Percentiles rank a stretch among this genome's conserved stretches.
Evolutionary conservation across 2,329 filamentous ascomycete genomes (phyloP).

Genomic region (Botrytis squamosa): DNA sequence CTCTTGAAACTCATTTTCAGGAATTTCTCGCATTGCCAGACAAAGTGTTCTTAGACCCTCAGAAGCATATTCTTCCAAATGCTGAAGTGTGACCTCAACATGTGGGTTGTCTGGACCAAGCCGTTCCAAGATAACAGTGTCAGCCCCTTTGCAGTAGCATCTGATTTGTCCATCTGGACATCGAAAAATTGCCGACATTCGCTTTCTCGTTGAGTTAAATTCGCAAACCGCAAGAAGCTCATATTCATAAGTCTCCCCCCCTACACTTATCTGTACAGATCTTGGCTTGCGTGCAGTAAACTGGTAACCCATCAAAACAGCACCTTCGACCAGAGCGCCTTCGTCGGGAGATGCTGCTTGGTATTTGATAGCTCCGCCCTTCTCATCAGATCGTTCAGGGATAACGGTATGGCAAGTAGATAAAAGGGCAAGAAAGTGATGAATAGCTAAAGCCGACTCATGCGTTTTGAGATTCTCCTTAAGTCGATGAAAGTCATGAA

Average conservation of each 20-base stretch:
- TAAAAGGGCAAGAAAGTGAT: conserved; percentile 85
- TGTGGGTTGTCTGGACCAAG: conserved; percentile 79
- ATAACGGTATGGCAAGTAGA: conserved; percentile 97
- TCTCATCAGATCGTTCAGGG: conserved; percentile 79
- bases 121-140: conserved; percentile 95
- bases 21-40: conserved; percentile 88
- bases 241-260: conserved; percentile 74
- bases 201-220: conserved; percentile 95
- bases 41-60: conserved; percentile 94
- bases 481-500: conserved; percentile 66
- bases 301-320: conserved; percentile 78
- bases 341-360: conserved; percentile 97
- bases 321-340: conserved; percentile 92
- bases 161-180: conserved; percentile 95
- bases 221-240: conserved; percentile 96
- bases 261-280: conserved; percentile 78
- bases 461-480: conserved; percentile 60
- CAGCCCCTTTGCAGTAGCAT: conserved; percentile 93
- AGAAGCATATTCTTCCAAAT: conserved; percentile 97
- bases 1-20: conserved; percentile 83
- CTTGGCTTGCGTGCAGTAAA: conserved; percentile 89
- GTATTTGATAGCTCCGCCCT: conserved; percentile 83
- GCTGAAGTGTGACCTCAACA: conserved; percentile 84
- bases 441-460: conserved; percentile 57
- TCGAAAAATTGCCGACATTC: conserved; percentile 97